Percentiles rank a stretch among this genome's conserved stretches.
phyloP scores from a whole-genome alignment of 2,329 filamentous ascomycete species.

The Neofusicoccum sp. region DNA sequence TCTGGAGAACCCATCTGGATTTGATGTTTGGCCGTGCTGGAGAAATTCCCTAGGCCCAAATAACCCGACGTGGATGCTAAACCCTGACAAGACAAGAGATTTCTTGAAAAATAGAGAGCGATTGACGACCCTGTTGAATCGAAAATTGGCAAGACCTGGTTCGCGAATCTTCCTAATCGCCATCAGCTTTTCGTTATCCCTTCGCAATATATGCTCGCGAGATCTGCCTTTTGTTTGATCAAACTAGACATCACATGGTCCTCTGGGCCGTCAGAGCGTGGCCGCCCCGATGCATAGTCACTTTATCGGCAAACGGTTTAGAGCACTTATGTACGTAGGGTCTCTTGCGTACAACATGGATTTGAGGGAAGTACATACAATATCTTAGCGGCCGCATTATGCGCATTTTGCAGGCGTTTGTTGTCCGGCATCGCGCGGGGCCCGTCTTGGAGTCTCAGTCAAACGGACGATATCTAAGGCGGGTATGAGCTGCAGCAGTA shows the following conservation, averaged over 20 bases:
- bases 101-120: not conserved
- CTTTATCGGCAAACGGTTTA: not conserved
- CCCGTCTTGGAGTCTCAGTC: too few relatives aligned
- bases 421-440: too few relatives aligned
- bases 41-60: not conserved
- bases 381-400: too few relatives aligned
- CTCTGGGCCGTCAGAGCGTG: too few relatives aligned
- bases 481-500: too few relatives aligned
- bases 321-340: too few relatives aligned
- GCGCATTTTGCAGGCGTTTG: too few relatives aligned
- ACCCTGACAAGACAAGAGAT: not conserved
- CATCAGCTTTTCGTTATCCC: not conserved
- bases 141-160: not conserved
- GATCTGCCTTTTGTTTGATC: not conserved
- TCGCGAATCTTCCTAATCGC: not conserved
- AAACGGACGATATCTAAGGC: too few relatives aligned
- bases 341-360: too few relatives aligned
- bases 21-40: not conserved
- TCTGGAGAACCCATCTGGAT: not conserved
- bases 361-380: too few relatives aligned
- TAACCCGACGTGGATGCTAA: not conserved
- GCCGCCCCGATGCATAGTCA: not conserved
- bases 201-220: not conserved
- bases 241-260: not conserved
- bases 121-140: not conserved